Percentiles rank a stretch among this genome's conserved stretches.
Conservation (phyloP, 179 eudicot genomes). For the Beta corolliflora region DNA sequence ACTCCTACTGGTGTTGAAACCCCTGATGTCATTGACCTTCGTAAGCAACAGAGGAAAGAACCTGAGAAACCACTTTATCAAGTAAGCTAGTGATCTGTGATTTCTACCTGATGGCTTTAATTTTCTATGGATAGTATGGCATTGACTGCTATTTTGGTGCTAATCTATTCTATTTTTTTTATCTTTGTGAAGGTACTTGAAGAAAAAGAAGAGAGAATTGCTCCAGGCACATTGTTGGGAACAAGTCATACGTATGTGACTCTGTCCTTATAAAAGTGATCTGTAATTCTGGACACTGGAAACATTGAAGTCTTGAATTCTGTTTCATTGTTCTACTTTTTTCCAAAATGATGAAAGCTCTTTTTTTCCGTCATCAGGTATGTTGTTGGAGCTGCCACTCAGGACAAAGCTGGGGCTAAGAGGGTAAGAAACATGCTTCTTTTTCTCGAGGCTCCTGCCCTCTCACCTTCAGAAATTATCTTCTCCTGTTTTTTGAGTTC, state of each 20-base stretch:
- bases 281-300: neutral
- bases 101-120: neutral
- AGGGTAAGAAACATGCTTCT: slow-evolving; percentile 35
- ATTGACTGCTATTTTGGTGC: slow-evolving; percentile 6
- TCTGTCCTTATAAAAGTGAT: neutral
- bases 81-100: slow-evolving; percentile 42
- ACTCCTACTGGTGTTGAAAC: slow-evolving; percentile 99
- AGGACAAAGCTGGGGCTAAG: slow-evolving; percentile 52
- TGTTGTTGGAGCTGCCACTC: slow-evolving; percentile 36
- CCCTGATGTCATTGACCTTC: slow-evolving; percentile 98
- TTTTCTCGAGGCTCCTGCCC: neutral
- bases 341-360: neutral
- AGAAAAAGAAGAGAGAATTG: slow-evolving; percentile 87
- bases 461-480: neutral
- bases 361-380: slow-evolving; percentile 31
- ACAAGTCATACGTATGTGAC: slow-evolving; percentile 77
- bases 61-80: slow-evolving; percentile 96
- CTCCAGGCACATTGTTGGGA: slow-evolving; percentile 86
- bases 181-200: slow-evolving; percentile 74
- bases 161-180: neutral
- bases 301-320: neutral
- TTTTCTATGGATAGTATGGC: neutral
- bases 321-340: neutral
- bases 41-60: slow-evolving; percentile 98
- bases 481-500: neutral